Evolutionary conservation across 805 yeast species (phyloP), one percentile per base, ranked within the genome.

Genomic region (Barnettozyma sp.): DNA sequence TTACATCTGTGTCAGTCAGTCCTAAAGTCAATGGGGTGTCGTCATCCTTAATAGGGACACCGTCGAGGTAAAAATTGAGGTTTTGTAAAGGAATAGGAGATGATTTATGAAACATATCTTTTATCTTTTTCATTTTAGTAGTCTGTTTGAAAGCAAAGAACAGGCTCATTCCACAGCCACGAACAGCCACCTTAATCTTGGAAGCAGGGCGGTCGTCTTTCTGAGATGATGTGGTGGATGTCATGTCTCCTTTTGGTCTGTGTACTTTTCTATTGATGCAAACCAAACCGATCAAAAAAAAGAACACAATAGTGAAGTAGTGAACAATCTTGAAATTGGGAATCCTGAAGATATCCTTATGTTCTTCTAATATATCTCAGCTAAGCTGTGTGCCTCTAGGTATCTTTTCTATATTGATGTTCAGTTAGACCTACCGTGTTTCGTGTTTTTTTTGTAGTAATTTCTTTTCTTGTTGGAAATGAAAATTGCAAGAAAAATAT

Each of bases 171-270:
- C 31, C 43, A 6, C 38, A 12, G 3, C 53, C 53, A 13, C 36
- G 21, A n/a, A 49, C 33, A 11, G 42, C 45, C 7, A 45, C 32
- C 16, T 40, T 45, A 22, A 49, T 41, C 40, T 38, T 38, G 9
- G 27, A 18, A 10, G 13, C 27, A 5, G 15, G 23, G 11, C 40
- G 36, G 8, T 30, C 35, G 16, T 15, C 24, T 16, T 30, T 17
- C 7, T 16, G 28, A 24, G 20, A 27, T 19, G 22, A 25, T 5
- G 10, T 18, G 14, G 27, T 13, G 4, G 14, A 16, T 9, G 27
- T 12, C 12, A 14, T 25, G 17, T 6, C 7, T 12, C 16, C n/a
- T 5, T 21, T 24, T 19, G 16, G 17, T 4, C 10, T n/a, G n/a
- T n/a, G n/a, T n/a, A n/a, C n/a, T n/a, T n/a, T n/a, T n/a, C n/a